Evolutionary conservation across 2,329 filamentous ascomycete genomes (phyloP).

Genomic region (Fusarium paranaense): DNA sequence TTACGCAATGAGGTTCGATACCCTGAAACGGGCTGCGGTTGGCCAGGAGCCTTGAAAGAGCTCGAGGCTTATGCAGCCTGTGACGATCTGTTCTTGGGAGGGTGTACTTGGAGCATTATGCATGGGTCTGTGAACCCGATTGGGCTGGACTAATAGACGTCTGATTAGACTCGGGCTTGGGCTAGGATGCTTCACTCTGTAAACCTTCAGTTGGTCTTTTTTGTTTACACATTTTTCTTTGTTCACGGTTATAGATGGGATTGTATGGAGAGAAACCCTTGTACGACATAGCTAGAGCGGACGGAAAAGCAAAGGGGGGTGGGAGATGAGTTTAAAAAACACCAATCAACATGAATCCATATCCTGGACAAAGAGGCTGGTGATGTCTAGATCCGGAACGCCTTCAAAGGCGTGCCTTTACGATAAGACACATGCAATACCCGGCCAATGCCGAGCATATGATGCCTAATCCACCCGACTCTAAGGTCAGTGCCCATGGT

Average conservation of each 20-base stretch:
- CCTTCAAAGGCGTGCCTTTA: neutral
- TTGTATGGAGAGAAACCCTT: constrained; percentile 31
- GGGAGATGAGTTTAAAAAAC: constrained; percentile 1
- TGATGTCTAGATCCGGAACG: neutral
- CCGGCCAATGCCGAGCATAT: constrained; percentile 5
- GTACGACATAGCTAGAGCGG: constrained; percentile 41
- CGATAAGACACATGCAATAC: neutral
- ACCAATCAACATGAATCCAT: constrained; percentile 16
- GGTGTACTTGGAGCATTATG: constrained; percentile 47
- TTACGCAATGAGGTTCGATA: constrained; percentile 42
- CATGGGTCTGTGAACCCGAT: constrained; percentile 40
- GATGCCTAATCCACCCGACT: neutral
- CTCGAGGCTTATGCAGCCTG: constrained; percentile 29
- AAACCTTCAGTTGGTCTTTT: constrained; percentile 34
- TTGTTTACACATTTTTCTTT: constrained; percentile 38
- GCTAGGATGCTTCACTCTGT: constrained; percentile 40
- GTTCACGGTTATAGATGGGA: constrained; percentile 38
- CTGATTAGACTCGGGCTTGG: constrained; percentile 44
- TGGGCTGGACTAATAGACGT: constrained; percentile 47
- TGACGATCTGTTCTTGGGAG: constrained; percentile 42
- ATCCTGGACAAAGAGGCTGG: constrained; percentile 20
- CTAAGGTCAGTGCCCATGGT: neutral
- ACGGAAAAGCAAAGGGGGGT: constrained; percentile 31
- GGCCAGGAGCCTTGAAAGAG: constrained; percentile 10
- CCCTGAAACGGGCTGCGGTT: constrained; percentile 36